Conservation (phyloP, 352 stramenopile species). For the Pythium phragmiticola region DNA sequence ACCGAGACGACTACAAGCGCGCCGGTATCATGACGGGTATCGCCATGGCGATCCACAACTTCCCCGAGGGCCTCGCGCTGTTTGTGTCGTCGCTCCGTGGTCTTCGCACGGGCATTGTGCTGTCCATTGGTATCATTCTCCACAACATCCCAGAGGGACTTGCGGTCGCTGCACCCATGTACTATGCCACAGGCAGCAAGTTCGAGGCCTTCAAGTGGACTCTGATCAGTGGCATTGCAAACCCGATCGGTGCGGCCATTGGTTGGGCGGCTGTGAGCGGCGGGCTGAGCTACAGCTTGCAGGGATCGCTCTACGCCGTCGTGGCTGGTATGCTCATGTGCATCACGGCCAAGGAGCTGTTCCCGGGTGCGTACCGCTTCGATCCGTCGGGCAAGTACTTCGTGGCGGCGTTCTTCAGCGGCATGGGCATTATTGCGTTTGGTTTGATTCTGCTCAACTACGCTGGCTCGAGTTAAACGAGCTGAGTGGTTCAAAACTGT, state of each 20-base stretch:
- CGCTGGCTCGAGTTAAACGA: constrained; percentile 49
- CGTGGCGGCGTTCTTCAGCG: constrained; percentile 81
- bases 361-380: constrained; percentile 90
- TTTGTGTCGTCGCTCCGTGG: constrained; percentile 93
- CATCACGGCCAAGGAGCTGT: constrained; percentile 89
- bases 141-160: constrained; percentile 97
- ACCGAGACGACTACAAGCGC: constrained; percentile 51
- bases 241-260: constrained; percentile 88
- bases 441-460: constrained; percentile 88
- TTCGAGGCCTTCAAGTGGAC: constrained; percentile 92
- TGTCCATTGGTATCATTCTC: constrained; percentile 95
- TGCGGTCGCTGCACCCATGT: constrained; percentile 93
- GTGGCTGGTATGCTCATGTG: constrained; percentile 94
- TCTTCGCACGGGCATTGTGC: constrained; percentile 84
- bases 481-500: no score
- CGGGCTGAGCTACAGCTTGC: constrained; percentile 65
- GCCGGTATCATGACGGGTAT: constrained; percentile 92
- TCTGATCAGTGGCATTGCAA: constrained; percentile 79
- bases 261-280: constrained; percentile 70
- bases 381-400: constrained; percentile 87
- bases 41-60: constrained; percentile 97
- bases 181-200: constrained; percentile 93
- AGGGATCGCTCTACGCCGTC: constrained; percentile 89
- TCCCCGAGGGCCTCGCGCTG: constrained; percentile 95
- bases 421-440: constrained; percentile 88